These are phyloP conservation scores for Lasiodiplodia hormozganensis DNA, from an alignment of 2,329 filamentous ascomycete species.

Conservation along the genomic window DNA sequence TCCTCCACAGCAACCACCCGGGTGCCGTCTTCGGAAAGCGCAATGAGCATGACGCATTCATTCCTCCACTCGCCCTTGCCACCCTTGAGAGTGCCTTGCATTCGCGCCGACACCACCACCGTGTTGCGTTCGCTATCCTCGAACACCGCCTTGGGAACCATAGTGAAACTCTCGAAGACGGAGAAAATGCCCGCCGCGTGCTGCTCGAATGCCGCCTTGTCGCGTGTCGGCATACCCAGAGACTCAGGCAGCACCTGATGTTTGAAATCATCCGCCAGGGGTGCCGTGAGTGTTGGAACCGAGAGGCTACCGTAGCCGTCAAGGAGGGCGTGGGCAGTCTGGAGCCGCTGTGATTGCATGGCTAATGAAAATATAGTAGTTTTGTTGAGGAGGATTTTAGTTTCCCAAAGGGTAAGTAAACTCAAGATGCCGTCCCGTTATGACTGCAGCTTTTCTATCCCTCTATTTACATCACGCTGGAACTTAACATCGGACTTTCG, in stretches of 20 bases:
- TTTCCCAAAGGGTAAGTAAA: not conserved
- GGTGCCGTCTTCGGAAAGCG: conserved; percentile 30
- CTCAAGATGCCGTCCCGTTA: not conserved
- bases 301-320: conserved; percentile 51
- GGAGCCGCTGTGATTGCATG: conserved; percentile 34
- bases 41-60: conserved; percentile 34
- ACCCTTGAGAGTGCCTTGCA: conserved; percentile 38
- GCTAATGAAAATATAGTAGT: not conserved
- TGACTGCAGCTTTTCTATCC: not conserved
- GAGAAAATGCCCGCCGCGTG: conserved; percentile 52
- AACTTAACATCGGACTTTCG: not conserved
- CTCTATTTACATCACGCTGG: not conserved
- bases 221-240: conserved; percentile 47
- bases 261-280: conserved; percentile 47
- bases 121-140: conserved; percentile 43
- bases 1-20: conserved; percentile 40
- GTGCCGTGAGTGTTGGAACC: conserved; percentile 46
- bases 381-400: not conserved
- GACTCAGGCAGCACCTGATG: conserved; percentile 51
- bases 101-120: conserved; percentile 48
- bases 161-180: conserved; percentile 51
- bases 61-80: conserved; percentile 35
- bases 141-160: conserved; percentile 45
- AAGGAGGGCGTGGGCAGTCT: conserved; percentile 44
- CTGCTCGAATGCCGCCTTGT: conserved; percentile 46